phyloP scores from a whole-genome alignment of 2,329 filamentous ascomycete genomes.

The Arthrobotrys sinensis region DNA sequence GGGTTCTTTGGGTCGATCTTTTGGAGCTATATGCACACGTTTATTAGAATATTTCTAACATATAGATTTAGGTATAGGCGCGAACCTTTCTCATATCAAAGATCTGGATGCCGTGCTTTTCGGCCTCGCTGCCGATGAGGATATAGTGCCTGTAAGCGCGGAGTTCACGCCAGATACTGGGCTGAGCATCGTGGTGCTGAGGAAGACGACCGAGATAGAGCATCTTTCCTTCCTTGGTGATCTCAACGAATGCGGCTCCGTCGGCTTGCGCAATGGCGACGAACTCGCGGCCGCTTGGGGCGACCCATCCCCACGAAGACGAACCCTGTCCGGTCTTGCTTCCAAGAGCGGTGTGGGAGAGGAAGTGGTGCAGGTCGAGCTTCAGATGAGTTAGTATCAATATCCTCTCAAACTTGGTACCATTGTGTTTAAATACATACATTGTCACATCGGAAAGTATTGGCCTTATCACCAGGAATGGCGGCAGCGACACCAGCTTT shows the following conservation, averaged over 20 bases:
- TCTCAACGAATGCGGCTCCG: conserved; percentile 64
- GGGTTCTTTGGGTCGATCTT: conserved; percentile 68
- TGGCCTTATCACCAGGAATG: conserved; percentile 43
- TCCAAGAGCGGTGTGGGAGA: conserved; percentile 67
- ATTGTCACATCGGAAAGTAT: conserved; percentile 55
- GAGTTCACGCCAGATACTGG: conserved; percentile 65
- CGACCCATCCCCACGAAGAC: conserved; percentile 65
- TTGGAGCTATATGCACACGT: conserved; percentile 69
- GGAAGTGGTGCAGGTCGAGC: conserved; percentile 68
- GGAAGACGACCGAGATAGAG: conserved; percentile 64
- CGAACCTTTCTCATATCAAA: conserved; percentile 73
- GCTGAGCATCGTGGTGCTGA: conserved; percentile 61
- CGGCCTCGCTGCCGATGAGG: conserved; percentile 69
- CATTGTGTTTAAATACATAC: conserved; percentile 10
- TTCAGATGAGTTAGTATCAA: conserved; percentile 40
- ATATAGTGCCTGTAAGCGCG: conserved; percentile 68
- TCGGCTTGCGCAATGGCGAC: conserved; percentile 63
- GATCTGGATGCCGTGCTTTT: conserved; percentile 74
- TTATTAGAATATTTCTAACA: conserved; percentile 8
- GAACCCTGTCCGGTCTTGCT: conserved; percentile 66
- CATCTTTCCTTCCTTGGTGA: conserved; percentile 62
- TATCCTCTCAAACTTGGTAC: not conserved
- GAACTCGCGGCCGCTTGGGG: conserved; percentile 62
- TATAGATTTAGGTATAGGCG: not conserved
- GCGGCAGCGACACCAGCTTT: conserved; percentile 35